Base-by-base conservation (phyloP, 1,139 yeast species). In the Pichia sp. region DNA sequence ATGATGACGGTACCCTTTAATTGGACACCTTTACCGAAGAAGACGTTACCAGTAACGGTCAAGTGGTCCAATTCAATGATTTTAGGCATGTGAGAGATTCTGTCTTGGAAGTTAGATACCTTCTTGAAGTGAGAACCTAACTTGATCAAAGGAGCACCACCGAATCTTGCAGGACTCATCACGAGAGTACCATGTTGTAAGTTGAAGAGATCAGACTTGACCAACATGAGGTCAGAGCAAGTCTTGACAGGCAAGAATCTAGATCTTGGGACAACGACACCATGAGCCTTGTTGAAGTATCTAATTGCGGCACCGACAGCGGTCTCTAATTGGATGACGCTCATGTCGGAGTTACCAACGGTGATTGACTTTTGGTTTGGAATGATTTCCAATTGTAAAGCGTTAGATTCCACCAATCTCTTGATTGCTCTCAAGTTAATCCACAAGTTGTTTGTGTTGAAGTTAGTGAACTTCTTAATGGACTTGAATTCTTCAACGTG, bases 221-320 rank as follows among this genome's bases (percentile, higher is more conserved):
- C 98, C 55, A 91, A 74, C 53, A 93, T 69, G 62, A 91, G 69
- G 62, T 91, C 98, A 9, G 96, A 87, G 62, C 93, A 86, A 18
- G 98, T 93, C 70, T 91, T 91, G 53, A 91, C 98, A 16, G 98
- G 98, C 67, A 93, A 74, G 74, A 91, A 91, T 60, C 98, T 81
- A 30, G 96, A 74, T 67, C 98, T 84, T 62, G 98, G 97, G 24
- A 91, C 98, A 54, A 87, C 95, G 53, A 91, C 94, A 64, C 98
- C 98, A 56, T 87, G 96, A 22, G 97, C 96, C 53, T 86, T 84
- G 51, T 80, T 72, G 64, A 93, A 91, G 64, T 88, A 93, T 65
- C 95, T 85, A 59, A 91, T 91, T 37, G 98, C 97, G 29, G 98
- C 98, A 69, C 98, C 98, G 49, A 87, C 95, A 20, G 98, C 98